Base-by-base conservation (phyloP, 495 filamentous ascomycete genomes). In the Usnea hakonensis region DNA sequence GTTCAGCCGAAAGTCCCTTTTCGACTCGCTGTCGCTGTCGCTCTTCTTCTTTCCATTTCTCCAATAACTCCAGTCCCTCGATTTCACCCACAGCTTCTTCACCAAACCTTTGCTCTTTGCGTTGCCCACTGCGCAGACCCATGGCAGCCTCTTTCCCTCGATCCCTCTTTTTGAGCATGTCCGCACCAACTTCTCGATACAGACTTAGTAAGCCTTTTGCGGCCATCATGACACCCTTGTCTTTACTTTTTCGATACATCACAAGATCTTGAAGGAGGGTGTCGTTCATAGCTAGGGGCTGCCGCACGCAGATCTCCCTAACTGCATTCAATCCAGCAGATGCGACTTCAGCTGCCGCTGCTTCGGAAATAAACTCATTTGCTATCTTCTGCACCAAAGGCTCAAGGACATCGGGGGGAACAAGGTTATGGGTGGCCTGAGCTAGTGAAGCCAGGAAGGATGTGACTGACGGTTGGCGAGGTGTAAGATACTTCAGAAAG, bases 191-290 rank as follows among this genome's bases (percentile, higher is more conserved):
- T 68, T 97, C 91, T 58, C 95, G 82, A 74, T 91, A 99, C 3
- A 99, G 81, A 65, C 88, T 87, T 55, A 97, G 82, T 17, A 99
- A 76, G 60, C 91, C 92, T 69, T 91, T 89, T 16, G 91, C 90
- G 19, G 93, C 95, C 93, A 99, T 97, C 80, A 95, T 88, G 16
- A 95, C 90, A 63, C 91, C 91, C 75, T 97, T 97, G 70, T 99
- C 95, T 69, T 97, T 97, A 71, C 89, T 94, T 76, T 93, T 95
- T 61, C 91, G 83, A 74, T 99, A 99, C 83, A 91, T 85, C 17
- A 97, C 90, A 38, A 99, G 75, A 77, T 98, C 94, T 72, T 97
- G 94, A n/a, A 99, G 78, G 16, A 97, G 78, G 0, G 93, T 95
- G 63, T 95, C 89, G 65, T 89, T 90, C 88, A 99, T 97, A 21